These are phyloP conservation scores for Leucosporidium scottii DNA, from an alignment of 768 basidiomycete genomes.

Conservation along the genomic window DNA sequence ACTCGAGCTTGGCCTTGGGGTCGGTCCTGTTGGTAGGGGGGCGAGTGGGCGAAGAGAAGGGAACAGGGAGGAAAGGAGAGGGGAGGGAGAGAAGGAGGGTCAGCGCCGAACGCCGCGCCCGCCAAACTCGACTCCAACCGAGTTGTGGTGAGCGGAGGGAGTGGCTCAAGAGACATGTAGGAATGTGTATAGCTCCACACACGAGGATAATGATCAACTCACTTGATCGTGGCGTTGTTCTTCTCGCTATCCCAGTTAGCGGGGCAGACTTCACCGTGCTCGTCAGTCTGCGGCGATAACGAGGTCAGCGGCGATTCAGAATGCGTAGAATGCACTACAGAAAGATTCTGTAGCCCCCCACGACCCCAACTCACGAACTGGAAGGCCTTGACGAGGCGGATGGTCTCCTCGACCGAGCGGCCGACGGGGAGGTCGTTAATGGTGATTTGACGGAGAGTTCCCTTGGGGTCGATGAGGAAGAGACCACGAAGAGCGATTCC, in stretches of 20 bases:
- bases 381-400: constrained; percentile 87
- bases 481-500: constrained; percentile 81
- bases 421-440: constrained; percentile 90
- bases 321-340: constrained; percentile 38
- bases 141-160: no score
- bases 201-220: no score
- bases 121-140: no score
- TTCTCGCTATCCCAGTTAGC: constrained; percentile 62
- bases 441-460: constrained; percentile 51
- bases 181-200: no score
- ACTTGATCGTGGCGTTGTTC: constrained; percentile 11
- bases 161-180: no score
- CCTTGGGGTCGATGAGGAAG: constrained; percentile 81
- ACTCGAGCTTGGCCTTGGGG: constrained; percentile 18
- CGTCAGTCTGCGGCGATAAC: constrained; percentile 45
- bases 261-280: constrained; percentile 88
- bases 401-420: constrained; percentile 87
- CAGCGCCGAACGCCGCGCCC: no score
- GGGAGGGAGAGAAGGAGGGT: no score
- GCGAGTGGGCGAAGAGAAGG: no score
- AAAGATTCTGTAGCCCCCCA: constrained; percentile 44
- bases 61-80: no score
- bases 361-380: constrained; percentile 52
- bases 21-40: neutral
- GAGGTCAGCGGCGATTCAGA: neutral